Evolutionary conservation across 257 asterid species (phyloP).

Genomic region (Thymus mandschuricus): DNA sequence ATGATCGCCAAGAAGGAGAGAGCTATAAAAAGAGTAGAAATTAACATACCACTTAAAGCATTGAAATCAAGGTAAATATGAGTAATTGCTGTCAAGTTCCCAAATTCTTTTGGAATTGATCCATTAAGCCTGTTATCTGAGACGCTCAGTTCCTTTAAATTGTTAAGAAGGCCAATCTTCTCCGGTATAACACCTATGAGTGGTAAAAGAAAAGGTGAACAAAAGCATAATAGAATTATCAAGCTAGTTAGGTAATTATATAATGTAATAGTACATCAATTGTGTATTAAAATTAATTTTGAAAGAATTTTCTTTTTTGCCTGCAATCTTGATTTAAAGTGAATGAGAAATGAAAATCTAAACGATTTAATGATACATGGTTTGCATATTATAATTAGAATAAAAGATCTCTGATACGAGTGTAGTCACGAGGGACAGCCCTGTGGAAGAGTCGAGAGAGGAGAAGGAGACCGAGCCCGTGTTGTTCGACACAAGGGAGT

Average conservation of each 20-base stretch:
- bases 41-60: conserved; percentile 6
- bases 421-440: too few relatives aligned
- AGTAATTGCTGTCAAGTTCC: not conserved
- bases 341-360: too few relatives aligned
- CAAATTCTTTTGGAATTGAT: conserved; percentile 14
- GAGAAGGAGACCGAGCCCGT: too few relatives aligned
- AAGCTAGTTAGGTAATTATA: not conserved
- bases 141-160: not conserved
- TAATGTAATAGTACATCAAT: too few relatives aligned
- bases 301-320: too few relatives aligned
- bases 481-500: too few relatives aligned
- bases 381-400: too few relatives aligned
- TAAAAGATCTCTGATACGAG: too few relatives aligned
- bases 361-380: too few relatives aligned
- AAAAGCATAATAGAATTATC: not conserved
- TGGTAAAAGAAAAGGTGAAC: not conserved
- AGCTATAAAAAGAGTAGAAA: not conserved
- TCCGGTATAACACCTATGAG: not conserved
- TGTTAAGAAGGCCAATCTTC: not conserved
- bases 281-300: too few relatives aligned
- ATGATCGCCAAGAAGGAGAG: not conserved
- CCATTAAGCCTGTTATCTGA: not conserved
- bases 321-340: too few relatives aligned
- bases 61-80: not conserved
- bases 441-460: too few relatives aligned